phyloP scores from a whole-genome alignment of 257 asterid genomes.

The Solanum piurae region DNA sequence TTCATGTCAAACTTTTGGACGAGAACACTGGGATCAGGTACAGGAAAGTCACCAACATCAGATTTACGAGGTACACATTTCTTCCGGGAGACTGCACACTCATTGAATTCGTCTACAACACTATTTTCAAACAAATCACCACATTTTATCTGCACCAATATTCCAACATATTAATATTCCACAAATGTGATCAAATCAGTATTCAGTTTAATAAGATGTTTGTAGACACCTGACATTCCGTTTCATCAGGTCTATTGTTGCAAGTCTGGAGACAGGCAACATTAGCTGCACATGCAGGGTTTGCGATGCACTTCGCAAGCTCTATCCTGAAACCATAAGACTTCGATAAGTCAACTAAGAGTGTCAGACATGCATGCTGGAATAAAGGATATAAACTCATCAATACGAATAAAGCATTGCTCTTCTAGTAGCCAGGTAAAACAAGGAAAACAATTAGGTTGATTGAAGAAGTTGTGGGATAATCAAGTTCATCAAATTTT shows the following conservation, averaged over 20 bases:
- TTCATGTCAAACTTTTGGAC: constrained; percentile 63
- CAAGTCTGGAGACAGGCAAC: constrained; percentile 94
- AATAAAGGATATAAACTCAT: not conserved
- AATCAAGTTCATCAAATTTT: not conserved
- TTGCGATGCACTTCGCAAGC: constrained; percentile 79
- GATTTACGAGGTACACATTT: constrained; percentile 96
- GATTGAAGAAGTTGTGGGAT: not conserved
- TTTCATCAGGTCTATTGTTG: constrained; percentile 90
- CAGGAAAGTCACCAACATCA: constrained; percentile 91
- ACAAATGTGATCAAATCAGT: not conserved
- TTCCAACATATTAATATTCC: not conserved
- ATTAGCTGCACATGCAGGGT: constrained; percentile 95
- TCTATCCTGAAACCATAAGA: constrained; percentile 48
- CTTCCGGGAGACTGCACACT: constrained; percentile 94
- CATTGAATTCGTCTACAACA: constrained; percentile 86
- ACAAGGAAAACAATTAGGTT: not conserved
- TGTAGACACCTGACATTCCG: constrained; percentile 79
- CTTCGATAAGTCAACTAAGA: not conserved
- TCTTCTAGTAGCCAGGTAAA: not conserved
- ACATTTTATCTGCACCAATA: constrained; percentile 64
- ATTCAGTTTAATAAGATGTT: not conserved
- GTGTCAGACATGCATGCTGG: not conserved
- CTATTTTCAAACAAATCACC: constrained; percentile 89
- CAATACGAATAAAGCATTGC: not conserved
- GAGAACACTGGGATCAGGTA: constrained; percentile 60